Base-by-base conservation (phyloP, 2,329 filamentous ascomycete species). In the Chrysoporthe cubensis region DNA sequence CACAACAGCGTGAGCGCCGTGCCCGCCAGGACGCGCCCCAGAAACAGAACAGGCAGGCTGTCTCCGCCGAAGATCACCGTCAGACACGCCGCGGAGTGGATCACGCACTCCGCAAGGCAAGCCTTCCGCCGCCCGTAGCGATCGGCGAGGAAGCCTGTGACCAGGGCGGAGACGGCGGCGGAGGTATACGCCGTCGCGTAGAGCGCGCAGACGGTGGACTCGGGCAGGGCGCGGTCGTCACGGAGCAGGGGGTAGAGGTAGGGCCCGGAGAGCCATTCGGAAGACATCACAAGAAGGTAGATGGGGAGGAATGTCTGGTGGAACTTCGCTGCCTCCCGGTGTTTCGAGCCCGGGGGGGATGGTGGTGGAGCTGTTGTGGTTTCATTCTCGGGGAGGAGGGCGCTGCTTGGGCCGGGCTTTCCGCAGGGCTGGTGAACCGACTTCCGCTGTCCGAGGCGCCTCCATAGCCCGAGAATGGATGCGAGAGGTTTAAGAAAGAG, bases 1-100 rank as follows among this genome's bases (percentile, higher is more conserved):
- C 84, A 87, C 37, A 88, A 78, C 46, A 88, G 74, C 11, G 84
- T 86, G 40, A 85, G 83, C 16, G 80, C 83, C 46, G 87, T 71
- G 0, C 86, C 86, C 26, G 83, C 84, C 5, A 87, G 78, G 1
- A 83, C 75, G 54, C 86, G 79, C 18, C 86, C 66, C 34, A 66
- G 21, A 14, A 68, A 69, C 13, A 72, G 56, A 16, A 71, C 65
- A 2, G 66, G 65, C n/a, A 72, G 64, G 46, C 43, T 66, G 9
- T 61, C n/a, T 11, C 66, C 66, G 8, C 68, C 68, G 3, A 69
- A 66, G 1, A 71, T 61, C 1, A 71, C 65, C 14, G 67, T 70
- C 37, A 71, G 64, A 40, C 69, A 69, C 18, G 71, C 69, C 18
- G 57, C 48, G 11, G 67, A 48, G 57, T 71, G 71, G 40, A 71